Evolutionary conservation across 352 stramenopile genomes (phyloP), one percentile per base, ranked within the genome.

Genomic region (Globisporangium parvum): DNA sequence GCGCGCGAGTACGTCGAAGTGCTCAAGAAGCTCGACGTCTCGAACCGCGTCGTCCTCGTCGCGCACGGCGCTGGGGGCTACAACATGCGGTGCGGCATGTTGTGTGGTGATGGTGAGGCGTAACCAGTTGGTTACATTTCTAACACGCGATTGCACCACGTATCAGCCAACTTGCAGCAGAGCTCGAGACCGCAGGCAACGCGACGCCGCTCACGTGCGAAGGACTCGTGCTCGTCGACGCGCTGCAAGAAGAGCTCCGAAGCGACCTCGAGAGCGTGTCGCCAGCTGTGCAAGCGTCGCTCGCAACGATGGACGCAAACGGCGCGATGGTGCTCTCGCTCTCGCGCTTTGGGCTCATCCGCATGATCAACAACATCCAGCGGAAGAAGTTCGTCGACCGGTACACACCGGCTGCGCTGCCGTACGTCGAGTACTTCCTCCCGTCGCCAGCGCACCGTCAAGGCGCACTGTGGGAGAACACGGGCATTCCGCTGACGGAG

Each of bases 61-160:
- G 82, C 55, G 0, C 82, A 93, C 55, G 82, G 82, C 49, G 75
- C 76, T 9, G 82, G 82, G 18, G 82, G 79, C 40, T 93, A 93
- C 70, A 88, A 89, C 60, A 93, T 93, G 82, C 68, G 82, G 65
- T 80, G 39, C 14, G 48, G 55, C 18, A n/a, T n/a, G n/a, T n/a
- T 6, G 18, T 18, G 42, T 24, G 21, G 23, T 40, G 9, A 51
- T 37, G 31, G 1, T 12, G 31, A 3, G 11, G 31, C 31, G 31
- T 37, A 37, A 37, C 47, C 14, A 26, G 23, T 17, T 11, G 18
- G n/a, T 31, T 1, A 17, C 24, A 41, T 15, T 17, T 20, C 39
- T 44, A 37, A 37, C 31, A 37, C 6, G 0, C 39, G 18, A 45
- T 20, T 24, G 41, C n/a, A 8, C 17, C 11, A 11, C 3, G 33